Base-by-base conservation (phyloP, 108 stramenopile genomes). In the Epithemia pelagica region DNA sequence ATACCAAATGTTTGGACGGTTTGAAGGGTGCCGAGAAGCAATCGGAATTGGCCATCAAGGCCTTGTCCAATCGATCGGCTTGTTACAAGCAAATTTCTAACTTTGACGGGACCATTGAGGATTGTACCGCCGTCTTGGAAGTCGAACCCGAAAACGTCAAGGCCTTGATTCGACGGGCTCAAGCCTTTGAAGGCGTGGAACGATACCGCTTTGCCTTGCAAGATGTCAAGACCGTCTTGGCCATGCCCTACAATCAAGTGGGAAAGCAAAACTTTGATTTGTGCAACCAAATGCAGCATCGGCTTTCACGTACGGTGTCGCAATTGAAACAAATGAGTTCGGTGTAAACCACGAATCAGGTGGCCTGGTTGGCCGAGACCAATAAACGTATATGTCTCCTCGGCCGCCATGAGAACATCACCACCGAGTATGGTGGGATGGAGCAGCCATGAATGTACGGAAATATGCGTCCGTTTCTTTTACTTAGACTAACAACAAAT, bases 21-120 rank as follows among this genome's bases (percentile, higher is more conserved):
- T 74, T 96, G 32, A 61, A 77, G 33, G 78, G 83, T 60, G 78
- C 89, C 67, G 81, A 82, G 33, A 76, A 90, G 65, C 68, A 64
- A 28, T 86, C 84, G 58, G 82, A 86, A 20, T 67, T 99, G 59
- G 95, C 95, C 46, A 67, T 99, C 81, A 99, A 99, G 81, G 96
- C 95, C 27, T 92, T 82, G 75, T 70, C 87, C 72, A 99, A 99
- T 69, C 95, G 98, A 60, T 94, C 97, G 21, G 98, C 98, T 30
- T 99, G 98, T 82, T 95, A 96, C 97, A 99, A 99, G 82, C 98
- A 99, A 84, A 94, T 99, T 65, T 92, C 90, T 69, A 96, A 99
- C 82, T 99, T 97, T 69, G 97, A 99, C 68, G 98, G 93, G 21
- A 89, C 89, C 26, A 97, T 99, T 61, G 77, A 78, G 25, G 98